These are phyloP conservation scores for Basipetospora chlamydospora DNA, from an alignment of 2,329 filamentous ascomycete species.

Conservation along the genomic window DNA sequence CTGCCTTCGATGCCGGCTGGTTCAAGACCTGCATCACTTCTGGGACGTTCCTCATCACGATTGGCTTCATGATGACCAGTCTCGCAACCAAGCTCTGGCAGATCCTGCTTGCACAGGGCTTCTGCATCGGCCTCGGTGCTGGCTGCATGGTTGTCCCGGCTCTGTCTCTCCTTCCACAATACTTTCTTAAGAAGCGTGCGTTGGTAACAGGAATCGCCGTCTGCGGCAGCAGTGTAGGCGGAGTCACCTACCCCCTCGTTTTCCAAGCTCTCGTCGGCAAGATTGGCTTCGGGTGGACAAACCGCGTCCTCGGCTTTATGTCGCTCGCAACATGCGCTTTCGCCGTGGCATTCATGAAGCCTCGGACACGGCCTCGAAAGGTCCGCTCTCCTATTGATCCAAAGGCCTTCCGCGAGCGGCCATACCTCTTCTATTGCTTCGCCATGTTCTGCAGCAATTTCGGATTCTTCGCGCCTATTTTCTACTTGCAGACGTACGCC, in stretches of 20 bases:
- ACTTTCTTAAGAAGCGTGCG: slow-evolving; percentile 23
- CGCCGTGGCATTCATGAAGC: slow-evolving; percentile 14
- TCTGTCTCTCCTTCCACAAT: slow-evolving; percentile 24
- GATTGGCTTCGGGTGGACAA: slow-evolving; percentile 21
- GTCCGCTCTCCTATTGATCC: slow-evolving; percentile 15
- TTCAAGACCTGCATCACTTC: slow-evolving; percentile 16
- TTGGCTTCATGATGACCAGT: slow-evolving; percentile 24
- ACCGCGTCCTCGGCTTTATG: slow-evolving; percentile 20
- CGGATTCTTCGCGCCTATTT: slow-evolving; percentile 24
- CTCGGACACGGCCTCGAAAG: slow-evolving; percentile 10
- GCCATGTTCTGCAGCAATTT: slow-evolving; percentile 20
- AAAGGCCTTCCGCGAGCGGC: slow-evolving; percentile 14
- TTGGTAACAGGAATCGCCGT: slow-evolving; percentile 28
- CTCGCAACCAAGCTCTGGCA: slow-evolving; percentile 25
- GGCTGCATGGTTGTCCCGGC: slow-evolving; percentile 23
- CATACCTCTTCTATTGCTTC: slow-evolving; percentile 18
- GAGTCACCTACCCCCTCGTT: slow-evolving; percentile 22
- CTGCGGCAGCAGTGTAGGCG: slow-evolving; percentile 24
- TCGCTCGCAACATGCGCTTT: slow-evolving; percentile 17
- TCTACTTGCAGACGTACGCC: slow-evolving; percentile 30
- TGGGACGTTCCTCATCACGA: slow-evolving; percentile 19
- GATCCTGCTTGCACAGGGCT: slow-evolving; percentile 24
- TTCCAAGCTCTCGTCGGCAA: slow-evolving; percentile 16
- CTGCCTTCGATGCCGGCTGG: slow-evolving; percentile 24
- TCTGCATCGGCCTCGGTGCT: slow-evolving; percentile 26